Evolutionary conservation across 139 green algal species (phyloP).

Genomic region (Trebouxia sp.): DNA sequence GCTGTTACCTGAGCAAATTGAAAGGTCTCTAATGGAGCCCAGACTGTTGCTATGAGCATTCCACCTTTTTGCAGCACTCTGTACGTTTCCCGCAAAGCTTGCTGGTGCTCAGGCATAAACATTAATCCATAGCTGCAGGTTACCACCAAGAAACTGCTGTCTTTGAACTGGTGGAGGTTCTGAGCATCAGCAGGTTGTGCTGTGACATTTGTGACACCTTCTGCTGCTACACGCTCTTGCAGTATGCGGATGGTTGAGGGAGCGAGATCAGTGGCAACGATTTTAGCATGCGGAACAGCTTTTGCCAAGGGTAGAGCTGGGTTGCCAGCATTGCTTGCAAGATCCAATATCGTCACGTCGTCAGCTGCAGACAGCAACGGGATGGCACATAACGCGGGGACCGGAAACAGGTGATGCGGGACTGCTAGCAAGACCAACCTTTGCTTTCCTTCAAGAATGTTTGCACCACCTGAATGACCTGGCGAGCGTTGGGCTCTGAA

Average conservation of each 20-base stretch:
- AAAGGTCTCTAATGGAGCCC: background rate
- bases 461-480: too few relatives aligned
- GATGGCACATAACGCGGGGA: too few relatives aligned
- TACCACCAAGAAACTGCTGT: background rate
- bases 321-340: background rate
- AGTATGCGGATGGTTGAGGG: background rate
- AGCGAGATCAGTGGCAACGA: background rate
- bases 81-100: background rate
- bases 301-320: background rate
- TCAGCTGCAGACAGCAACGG: background rate
- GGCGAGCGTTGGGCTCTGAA: too few relatives aligned
- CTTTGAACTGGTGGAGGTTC: background rate
- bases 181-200: constrained; percentile 12
- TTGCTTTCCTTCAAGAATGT: too few relatives aligned
- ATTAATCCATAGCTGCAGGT: constrained; percentile 11
- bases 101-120: background rate
- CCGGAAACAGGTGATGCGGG: too few relatives aligned
- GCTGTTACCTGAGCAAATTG: constrained; percentile 7
- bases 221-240: background rate
- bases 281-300: background rate
- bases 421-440: too few relatives aligned
- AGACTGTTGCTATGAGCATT: background rate
- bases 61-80: background rate
- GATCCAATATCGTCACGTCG: background rate
- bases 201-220: background rate